Base-by-base conservation (phyloP, 1,284 basidiomycete genomes). In the Trametes hirsuta region DNA sequence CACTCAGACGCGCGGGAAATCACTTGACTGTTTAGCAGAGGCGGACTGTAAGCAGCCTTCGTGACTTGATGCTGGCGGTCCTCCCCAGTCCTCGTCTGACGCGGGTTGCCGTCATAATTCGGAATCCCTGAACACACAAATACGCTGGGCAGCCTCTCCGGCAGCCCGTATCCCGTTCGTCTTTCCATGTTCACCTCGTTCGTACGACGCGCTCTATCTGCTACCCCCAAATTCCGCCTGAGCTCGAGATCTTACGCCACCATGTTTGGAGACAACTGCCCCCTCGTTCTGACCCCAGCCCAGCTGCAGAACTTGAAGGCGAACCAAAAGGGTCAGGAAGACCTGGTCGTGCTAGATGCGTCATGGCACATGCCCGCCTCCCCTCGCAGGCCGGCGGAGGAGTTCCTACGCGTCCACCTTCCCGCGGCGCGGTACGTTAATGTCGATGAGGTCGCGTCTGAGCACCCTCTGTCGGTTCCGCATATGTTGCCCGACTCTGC, bases 351-450 rank as follows among this genome's bases (percentile, higher is more conserved):
- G 54, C 74, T 94, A 30, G 94, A 96, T 71, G 86, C 88, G 24
- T 88, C 84, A 42, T 96, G 94, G 94, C 88, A 91, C 72, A 95
- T 96, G 94, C 94, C 94, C 47, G 90, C 87, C 72, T 81, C 87
- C 49, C 81, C 86, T 2, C 84, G 93, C 58, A 83, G 84, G 59
- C 81, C 88, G 1, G 74, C 74, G 36, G 73, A 84, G 30, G 94
- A 95, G 72, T 95, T 85, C 65, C 68, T 77, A 12, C 70, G 76
- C n/a, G 85, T 84, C 61, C 84, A 91, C 40, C 84, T 98, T 37
- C 91, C 90, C 5, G 80, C 82, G 6, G 87, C 95, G 0, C 84
- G 82, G 34, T 93, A 90, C 69, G 84, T 96, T 68, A 90, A 97
- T 73, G 81, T 98, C 39, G 96, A 97, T 74, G 81, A 86, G 50